Base-by-base conservation (phyloP, 2,329 filamentous ascomycete genomes). In the Exophiala oligosperma region DNA sequence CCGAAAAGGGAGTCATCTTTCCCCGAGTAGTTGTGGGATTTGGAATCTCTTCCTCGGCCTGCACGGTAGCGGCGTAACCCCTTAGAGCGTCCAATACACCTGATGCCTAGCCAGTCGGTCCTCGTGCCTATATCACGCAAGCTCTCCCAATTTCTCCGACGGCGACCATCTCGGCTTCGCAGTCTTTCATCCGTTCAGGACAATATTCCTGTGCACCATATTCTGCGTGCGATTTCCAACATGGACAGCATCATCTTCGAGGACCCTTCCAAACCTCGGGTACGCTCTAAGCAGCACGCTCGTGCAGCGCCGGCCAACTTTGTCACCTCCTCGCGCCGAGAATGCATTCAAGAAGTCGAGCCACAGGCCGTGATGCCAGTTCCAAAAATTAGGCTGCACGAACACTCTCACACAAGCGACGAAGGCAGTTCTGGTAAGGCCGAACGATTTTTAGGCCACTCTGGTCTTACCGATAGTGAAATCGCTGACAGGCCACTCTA, bases 171-270 rank as follows among this genome's bases (percentile, higher is more conserved):
- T 47, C 44, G 17, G 21, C 21, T 47, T 47, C 44, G 44, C 21
- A 47, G 21, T 47, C 44, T 47, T 28, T 21, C 21, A 28, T n/a
- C 23, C 21, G 6, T 47, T 9, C 17, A 28, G 21, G 24, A 26
- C 26, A 47, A 47, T 24, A 47, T 26, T 21, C 9, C 44, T 47
- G 14, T 14, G 24, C 44, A 26, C 44, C 21, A 47, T 47, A 47
- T 24, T 28, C 14, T 28, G 3, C 44, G 24, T 21, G 23, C 17
- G 17, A 7, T 26, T 47, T 21, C 9, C 21, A 9, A n/a, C 26
- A 47, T 47, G 14, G 21, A 47, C n/a, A 47, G 24, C 21, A 47
- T 47, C 26, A 47, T 47, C 44, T 47, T 47, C 44, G 44, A 47
- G 44, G 21, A 47, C 44, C 21, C 44, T 47, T 47, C 44, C 21